Evolutionary conservation across 2,329 filamentous ascomycete genomes (phyloP), one percentile per base, ranked within the genome.

Genomic region (Hypoxylon sp.): DNA sequence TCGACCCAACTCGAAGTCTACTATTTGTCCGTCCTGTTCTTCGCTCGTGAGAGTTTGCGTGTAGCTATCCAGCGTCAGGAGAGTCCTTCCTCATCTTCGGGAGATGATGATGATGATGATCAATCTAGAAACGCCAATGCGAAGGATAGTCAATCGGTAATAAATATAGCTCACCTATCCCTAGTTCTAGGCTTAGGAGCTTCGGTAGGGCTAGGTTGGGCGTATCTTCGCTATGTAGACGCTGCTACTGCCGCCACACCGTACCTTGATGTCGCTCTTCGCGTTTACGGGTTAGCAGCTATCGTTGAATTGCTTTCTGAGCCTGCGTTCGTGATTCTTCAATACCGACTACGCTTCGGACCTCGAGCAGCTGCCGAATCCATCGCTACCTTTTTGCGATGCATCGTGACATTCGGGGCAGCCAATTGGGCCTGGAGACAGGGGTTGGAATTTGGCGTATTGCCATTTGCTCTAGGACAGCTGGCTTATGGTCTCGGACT

Each of bases 1-100:
- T 92, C 94, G 1, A 91, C 94, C 0, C 96, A 98, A 79, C 87
- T 99, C 2, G 96, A 99, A 75, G 89, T 98, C 0, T 98, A 94
- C 79, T 94, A 95, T 66, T 91, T 97, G 48, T 94, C 94, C 0
- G 91, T 97, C n/a, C 86, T 99, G 0, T 98, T 97, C 80, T 98
- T 99, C 76, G 92, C 96, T 0, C 88, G 96, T 42, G 96, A 99
- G 81, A 95, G 92, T 75, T 83, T 98, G 53, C 91, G 96, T 14
- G 91, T 97, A n/a, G 94, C 95, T 26, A 88, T 97, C 37, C 95
- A 98, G 81, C 87, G 96, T 57, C 92, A 94, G 73, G 82, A 83
- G 13, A 73, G 80, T n/a, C 77, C 80, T n/a, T 71, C 69, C 58
- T 71, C 71, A 44, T 62, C 33, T 44, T 70, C 73, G 11, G 50